Percentiles rank a stretch among this genome's conserved stretches.
These are phyloP conservation scores for Cryptococcus jaspeensis DNA, from an alignment of 1,284 basidiomycete genomes.

Conservation along the genomic window DNA sequence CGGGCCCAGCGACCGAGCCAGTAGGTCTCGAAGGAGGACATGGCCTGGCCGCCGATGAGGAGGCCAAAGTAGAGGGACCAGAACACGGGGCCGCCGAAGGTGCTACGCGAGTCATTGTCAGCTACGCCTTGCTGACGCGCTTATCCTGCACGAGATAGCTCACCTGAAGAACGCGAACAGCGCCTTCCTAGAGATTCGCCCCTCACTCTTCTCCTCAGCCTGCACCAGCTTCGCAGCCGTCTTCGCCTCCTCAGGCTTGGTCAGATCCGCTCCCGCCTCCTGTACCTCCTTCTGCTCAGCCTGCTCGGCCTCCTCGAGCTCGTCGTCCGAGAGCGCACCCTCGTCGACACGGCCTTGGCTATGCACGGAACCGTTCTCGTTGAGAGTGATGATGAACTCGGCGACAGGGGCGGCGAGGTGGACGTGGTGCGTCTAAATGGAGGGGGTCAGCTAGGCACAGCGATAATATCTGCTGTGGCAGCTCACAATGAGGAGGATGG, in stretches of 20 bases:
- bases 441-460: constrained; percentile 4
- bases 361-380: constrained; percentile 55
- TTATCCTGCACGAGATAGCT: no score
- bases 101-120: constrained; percentile 16
- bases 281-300: constrained; percentile 41
- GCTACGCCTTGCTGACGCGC: no score
- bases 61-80: constrained; percentile 47
- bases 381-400: constrained; percentile 62
- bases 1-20: constrained; percentile 63
- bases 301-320: constrained; percentile 48
- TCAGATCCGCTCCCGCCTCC: constrained; percentile 39
- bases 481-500: constrained; percentile 68
- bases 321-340: constrained; percentile 18
- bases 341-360: constrained; percentile 43
- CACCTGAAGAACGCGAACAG: constrained; percentile 52
- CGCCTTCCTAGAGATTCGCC: constrained; percentile 54
- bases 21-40: constrained; percentile 56
- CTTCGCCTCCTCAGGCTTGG: constrained; percentile 44
- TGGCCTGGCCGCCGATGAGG: constrained; percentile 35
- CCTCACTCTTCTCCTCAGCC: constrained; percentile 62
- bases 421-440: constrained; percentile 66
- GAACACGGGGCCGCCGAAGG: constrained; percentile 52
- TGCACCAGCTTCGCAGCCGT: constrained; percentile 54
- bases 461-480: constrained; percentile 27
- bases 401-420: constrained; percentile 65